phyloP scores from a whole-genome alignment of 202 grass and related monocot genomes.

The Sporobolus alterniflorus region DNA sequence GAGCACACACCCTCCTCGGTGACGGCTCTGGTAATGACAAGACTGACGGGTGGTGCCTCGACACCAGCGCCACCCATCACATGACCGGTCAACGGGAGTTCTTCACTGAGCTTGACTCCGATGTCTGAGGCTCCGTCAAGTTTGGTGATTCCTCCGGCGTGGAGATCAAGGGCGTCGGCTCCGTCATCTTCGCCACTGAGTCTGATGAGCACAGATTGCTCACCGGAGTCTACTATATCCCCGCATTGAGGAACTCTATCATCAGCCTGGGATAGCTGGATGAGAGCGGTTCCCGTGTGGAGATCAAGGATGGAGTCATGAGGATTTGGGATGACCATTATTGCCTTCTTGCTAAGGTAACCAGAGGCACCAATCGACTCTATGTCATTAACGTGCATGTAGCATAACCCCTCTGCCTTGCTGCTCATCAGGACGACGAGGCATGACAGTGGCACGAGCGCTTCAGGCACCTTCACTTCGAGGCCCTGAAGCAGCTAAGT shows the following conservation, averaged over 20 bases:
- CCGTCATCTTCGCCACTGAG: background rate
- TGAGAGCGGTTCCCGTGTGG: background rate
- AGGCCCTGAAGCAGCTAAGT: too few relatives aligned
- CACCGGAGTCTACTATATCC: background rate
- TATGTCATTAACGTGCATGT: background rate
- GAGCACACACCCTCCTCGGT: too few relatives aligned
- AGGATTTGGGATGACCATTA: background rate
- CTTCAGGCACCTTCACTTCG: too few relatives aligned
- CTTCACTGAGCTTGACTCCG: background rate
- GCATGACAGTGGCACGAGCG: too few relatives aligned
- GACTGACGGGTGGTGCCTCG: background rate
- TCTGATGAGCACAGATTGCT: background rate
- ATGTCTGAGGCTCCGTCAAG: background rate
- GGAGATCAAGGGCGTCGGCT: background rate
- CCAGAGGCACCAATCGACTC: background rate
- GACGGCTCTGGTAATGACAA: background rate
- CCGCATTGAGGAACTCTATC: background rate
- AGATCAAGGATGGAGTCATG: background rate
- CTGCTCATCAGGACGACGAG: background rate
- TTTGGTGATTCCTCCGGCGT: background rate
- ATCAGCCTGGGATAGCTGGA: background rate
- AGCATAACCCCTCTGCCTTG: background rate
- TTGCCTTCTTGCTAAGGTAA: background rate
- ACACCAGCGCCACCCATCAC: background rate
- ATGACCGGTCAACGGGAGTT: background rate